Base-by-base conservation (phyloP, 306 rosid genomes). In the Ceratonia siliqua region DNA sequence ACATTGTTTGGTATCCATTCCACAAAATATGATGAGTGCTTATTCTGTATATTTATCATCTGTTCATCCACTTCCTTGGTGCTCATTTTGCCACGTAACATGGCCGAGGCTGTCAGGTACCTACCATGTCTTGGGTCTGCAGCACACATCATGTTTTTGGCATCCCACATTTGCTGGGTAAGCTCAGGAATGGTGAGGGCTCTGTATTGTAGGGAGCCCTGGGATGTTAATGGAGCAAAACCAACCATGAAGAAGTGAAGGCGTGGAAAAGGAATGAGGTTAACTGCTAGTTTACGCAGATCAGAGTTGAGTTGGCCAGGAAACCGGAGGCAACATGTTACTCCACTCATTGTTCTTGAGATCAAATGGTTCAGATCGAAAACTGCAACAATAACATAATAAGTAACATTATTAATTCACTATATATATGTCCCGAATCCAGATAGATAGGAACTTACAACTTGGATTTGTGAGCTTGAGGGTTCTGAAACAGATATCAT, bases 391-490 rank as follows among this genome's bases (percentile, higher is more conserved):
- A 38, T 78, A 33, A 43, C 12, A 38, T 17, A n/a, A n/a, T n/a
- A n/a, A n/a, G n/a, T n/a, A n/a, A n/a, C n/a, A n/a, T n/a, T n/a
- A n/a, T n/a, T n/a, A n/a, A n/a, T n/a, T n/a, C n/a, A n/a, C n/a
- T n/a, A n/a, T n/a, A n/a, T n/a, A n/a, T n/a, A n/a, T n/a, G n/a
- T n/a, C n/a, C n/a, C n/a, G n/a, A n/a, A n/a, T n/a, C n/a, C n/a
- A 24, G 36, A 30, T 18, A 66, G 39, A 24, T 22, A 65, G 36
- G 10, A 43, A 84, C 96, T 76, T 80, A 90, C 96, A 90, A 53
- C 96, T 87, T 53, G 96, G 96, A 69, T 90, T 90, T 42, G 96
- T 90, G 89, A 90, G 96, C 92, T 90, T 90, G 77, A 90, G 96
- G 73, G 92, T 90, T 74, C 92, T 75, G 82, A 90, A 90, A 74